Evolutionary conservation across 352 stramenopile genomes (phyloP), one percentile per base, ranked within the genome.

Genomic region (Phytophthora pluvialis): DNA sequence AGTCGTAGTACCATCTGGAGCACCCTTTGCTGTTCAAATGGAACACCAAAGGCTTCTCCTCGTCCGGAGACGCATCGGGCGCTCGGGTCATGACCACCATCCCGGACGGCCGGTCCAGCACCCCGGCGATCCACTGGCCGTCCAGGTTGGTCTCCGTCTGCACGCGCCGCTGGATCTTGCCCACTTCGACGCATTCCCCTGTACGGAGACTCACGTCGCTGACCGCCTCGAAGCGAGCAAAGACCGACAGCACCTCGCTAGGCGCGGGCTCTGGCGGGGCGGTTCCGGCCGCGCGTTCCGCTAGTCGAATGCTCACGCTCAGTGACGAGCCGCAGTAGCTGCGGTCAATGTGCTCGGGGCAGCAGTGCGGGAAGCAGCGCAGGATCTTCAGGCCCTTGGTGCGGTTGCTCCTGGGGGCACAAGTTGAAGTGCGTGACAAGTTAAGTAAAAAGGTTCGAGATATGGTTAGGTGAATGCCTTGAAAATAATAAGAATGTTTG

Each of bases 361-460:
- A 91, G 64, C 83, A 91, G 55, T 91, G 80, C 16, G 83, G 80
- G 56, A 91, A 91, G 68, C 80, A 91, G 32, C 81, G 75, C 11
- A 90, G 68, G 50, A 91, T 90, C 62, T 91, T 90, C 38, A 90
- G 70, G 0, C 83, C 81, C 39, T 90, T 91, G 42, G 83, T 91
- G 61, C 81, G 78, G 31, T 90, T 90, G 69, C 80, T 88, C 58
- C 78, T 87, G n/a, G n/a, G n/a, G n/a, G n/a, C n/a, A n/a, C n/a
- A 49, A 12, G 5, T 44, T 8, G 25, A 44, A 21, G 39, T 13
- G 15, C 12, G 12, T 18, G 32, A 26, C 33, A 45, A 11, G 44
- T 18, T n/a, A 39, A 15, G 46, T n/a, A 53, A 39, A 35, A n/a
- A 15, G 18, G 40, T 35, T 3, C 39, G 28, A 3, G 4, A 35